Percentiles rank a stretch among this genome's conserved stretches.
Conservation (phyloP, 192 early-diverging fungal species). For the Podila epicladia region DNA sequence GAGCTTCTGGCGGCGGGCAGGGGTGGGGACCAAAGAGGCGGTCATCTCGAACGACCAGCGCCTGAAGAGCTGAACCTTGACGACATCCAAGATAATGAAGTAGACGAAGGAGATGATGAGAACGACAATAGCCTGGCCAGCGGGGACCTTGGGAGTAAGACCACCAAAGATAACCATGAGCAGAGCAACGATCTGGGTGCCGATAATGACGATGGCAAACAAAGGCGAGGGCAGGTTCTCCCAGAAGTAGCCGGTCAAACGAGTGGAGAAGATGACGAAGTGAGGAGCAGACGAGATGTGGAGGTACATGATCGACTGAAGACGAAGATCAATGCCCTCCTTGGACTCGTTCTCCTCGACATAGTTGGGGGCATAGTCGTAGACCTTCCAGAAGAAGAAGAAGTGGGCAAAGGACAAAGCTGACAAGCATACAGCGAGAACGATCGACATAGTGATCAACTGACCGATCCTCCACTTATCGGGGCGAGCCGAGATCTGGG, state of each 20-base stretch:
- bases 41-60: slow-evolving; percentile 87
- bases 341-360: neutral
- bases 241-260: slow-evolving; percentile 82
- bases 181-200: slow-evolving; percentile 86
- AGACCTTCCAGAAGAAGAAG: slow-evolving; percentile 71
- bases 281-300: slow-evolving; percentile 83
- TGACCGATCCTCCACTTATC: slow-evolving; percentile 95
- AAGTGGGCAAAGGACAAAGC: slow-evolving; percentile 81
- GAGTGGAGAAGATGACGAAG: slow-evolving; percentile 89
- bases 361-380: neutral
- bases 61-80: slow-evolving; percentile 82
- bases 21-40: slow-evolving; percentile 77
- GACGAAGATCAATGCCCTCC: slow-evolving; percentile 38
- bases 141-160: slow-evolving; percentile 59
- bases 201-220: slow-evolving; percentile 76
- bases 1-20: slow-evolving; percentile 65
- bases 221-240: slow-evolving; percentile 75
- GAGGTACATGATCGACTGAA: slow-evolving; percentile 87
- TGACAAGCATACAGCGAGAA: slow-evolving; percentile 78
- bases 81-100: slow-evolving; percentile 81
- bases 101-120: slow-evolving; percentile 73
- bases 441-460: slow-evolving; percentile 77
- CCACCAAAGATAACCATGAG: slow-evolving; percentile 74
- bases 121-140: slow-evolving; percentile 67
- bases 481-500: slow-evolving; percentile 83